Percentiles rank a stretch among this genome's conserved stretches.
These are phyloP conservation scores for Kwoniella sp. DNA, from an alignment of 768 basidiomycete genomes.

Conservation along the genomic window DNA sequence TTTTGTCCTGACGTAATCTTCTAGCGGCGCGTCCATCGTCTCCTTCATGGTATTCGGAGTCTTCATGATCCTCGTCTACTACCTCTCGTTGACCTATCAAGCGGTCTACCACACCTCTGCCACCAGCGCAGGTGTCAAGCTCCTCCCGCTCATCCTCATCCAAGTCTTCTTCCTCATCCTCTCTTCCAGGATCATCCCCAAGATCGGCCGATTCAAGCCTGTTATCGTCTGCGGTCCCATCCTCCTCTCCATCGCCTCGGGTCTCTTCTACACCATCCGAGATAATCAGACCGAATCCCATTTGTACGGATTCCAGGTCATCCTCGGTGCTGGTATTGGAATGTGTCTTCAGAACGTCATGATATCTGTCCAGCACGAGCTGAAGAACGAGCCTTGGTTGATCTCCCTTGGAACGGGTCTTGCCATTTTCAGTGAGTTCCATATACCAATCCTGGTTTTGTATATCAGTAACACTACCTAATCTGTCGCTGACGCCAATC, in stretches of 20 bases:
- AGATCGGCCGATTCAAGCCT: slow-evolving; percentile 55
- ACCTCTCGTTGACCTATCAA: slow-evolving; percentile 50
- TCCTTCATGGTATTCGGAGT: slow-evolving; percentile 51
- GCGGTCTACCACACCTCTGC: slow-evolving; percentile 53
- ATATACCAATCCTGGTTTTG: not conserved
- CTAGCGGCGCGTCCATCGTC: slow-evolving; percentile 45
- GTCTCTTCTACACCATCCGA: slow-evolving; percentile 56
- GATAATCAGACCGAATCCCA: slow-evolving; percentile 36
- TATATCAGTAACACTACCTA: not conserved
- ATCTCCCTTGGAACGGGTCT: slow-evolving; percentile 56
- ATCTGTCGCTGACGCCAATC: not conserved
- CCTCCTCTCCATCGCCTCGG: slow-evolving; percentile 54
- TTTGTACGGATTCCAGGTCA: slow-evolving; percentile 57
- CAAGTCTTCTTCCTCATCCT: slow-evolving; percentile 52
- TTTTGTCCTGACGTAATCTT: not conserved
- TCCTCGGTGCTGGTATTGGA: slow-evolving; percentile 58
- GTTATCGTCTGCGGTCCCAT: slow-evolving; percentile 56
- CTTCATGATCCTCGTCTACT: slow-evolving; percentile 53
- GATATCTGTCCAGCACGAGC: slow-evolving; percentile 58
- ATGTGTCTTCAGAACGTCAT: slow-evolving; percentile 55
- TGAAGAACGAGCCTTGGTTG: slow-evolving; percentile 48
- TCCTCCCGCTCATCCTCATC: slow-evolving; percentile 54
- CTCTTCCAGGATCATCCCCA: slow-evolving; percentile 46
- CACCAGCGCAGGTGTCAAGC: slow-evolving; percentile 52
- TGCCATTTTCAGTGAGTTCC: slow-evolving; percentile 52